These are phyloP conservation scores for Talaromyces pinophilus DNA, from an alignment of 2,329 filamentous ascomycete genomes.

Conservation along the genomic window DNA sequence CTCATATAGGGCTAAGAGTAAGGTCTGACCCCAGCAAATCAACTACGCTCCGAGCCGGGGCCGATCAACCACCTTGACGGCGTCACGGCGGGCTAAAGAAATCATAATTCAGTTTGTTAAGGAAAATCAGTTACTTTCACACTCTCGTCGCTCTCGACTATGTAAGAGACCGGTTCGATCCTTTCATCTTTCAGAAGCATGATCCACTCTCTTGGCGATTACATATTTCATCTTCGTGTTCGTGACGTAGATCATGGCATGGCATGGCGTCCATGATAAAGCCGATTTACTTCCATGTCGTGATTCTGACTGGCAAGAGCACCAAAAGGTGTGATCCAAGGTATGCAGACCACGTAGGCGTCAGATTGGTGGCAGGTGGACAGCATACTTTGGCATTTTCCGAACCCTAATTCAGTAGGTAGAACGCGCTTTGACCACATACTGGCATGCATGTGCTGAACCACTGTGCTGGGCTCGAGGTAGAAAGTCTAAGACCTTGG, in stretches of 20 bases:
- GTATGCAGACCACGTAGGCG: not conserved
- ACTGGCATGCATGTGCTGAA: slow-evolving; percentile 23
- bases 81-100: not conserved
- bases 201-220: not conserved
- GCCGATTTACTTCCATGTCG: not conserved
- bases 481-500: not conserved
- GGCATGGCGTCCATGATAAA: not conserved
- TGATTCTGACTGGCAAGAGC: not conserved
- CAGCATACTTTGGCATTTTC: not conserved
- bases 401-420: slow-evolving; percentile 5
- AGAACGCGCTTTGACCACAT: slow-evolving; percentile 22
- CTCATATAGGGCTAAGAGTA: not conserved
- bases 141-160: not conserved
- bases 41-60: slow-evolving; percentile 4
- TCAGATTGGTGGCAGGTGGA: not conserved
- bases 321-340: not conserved
- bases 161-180: not conserved
- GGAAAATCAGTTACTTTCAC: not conserved
- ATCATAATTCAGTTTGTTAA: not conserved
- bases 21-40: not conserved
- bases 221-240: not conserved
- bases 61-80: not conserved
- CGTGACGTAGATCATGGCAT: not conserved
- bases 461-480: slow-evolving; percentile 22
- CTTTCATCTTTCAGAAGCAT: not conserved